Evolutionary conservation across 2,329 filamentous ascomycete species (phyloP), one percentile per base, ranked within the genome.

Genomic region (Ophiobolus disseminans): DNA sequence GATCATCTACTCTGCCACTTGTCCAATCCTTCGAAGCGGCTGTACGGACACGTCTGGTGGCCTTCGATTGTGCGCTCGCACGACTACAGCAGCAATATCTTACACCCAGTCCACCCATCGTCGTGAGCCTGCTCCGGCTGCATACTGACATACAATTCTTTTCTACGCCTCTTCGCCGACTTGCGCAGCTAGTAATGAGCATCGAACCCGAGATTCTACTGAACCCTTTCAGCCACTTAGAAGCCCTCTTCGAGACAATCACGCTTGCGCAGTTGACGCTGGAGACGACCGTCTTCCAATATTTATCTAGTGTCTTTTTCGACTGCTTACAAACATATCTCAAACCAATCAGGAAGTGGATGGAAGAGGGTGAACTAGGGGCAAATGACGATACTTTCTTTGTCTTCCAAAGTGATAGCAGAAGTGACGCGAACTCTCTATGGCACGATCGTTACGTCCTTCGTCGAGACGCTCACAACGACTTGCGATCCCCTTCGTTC

Each of bases 251-350:
- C 64, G 84, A 90, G 30, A 80, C 86, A 17, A 83, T 87, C 1
- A 87, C 84, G 49, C 76, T 83, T 41, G 82, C 87, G 0, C 91
- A 96, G 65, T 79, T 90, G 35, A 81, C 84, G 13, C 88, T 87
- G 1, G 83, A 90, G 45, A 75, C 79, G 2, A 68, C 70, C 0
- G 76, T 82, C 1, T 94, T 90, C 64, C 72, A 76, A 30, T 85
- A 83, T 30, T 76, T 94, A 4, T 84, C 85, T 1, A 76, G 76
- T 0, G 78, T 94, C 3, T 94, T 97, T 66, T 86, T 94, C 45
- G 82, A 88, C 36, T 96, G 90, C 65, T 88, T 97, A 49, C 83
- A 86, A 48, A 85, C 90, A 1, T 97, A 96, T 69, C 79, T 95
- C 28, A 85, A 85, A 30, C 90, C 91, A 0, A 87, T 97, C 35